phyloP scores from a whole-genome alignment of 306 rosid genomes.

The Ormosia semicastrata region DNA sequence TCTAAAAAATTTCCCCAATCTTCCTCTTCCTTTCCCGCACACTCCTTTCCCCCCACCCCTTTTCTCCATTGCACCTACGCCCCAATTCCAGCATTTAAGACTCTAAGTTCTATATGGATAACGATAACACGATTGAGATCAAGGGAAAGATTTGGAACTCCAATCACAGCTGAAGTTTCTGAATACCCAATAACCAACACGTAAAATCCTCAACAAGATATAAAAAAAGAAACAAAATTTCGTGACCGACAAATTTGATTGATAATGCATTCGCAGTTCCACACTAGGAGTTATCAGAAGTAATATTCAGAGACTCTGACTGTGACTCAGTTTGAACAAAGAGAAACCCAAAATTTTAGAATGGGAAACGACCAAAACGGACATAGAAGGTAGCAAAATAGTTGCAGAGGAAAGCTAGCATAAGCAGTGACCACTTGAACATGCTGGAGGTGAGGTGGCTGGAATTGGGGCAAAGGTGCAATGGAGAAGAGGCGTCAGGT shows the following conservation, averaged over 20 bases:
- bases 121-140: not conserved
- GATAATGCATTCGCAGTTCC: slow-evolving; percentile 3
- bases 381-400: slow-evolving; percentile 47
- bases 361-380: not conserved
- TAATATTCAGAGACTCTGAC: slow-evolving; percentile 24
- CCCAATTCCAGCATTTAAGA: not conserved
- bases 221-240: slow-evolving; percentile 21
- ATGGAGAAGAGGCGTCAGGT: too few relatives aligned
- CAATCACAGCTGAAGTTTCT: slow-evolving; percentile 8
- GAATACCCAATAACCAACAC: slow-evolving; percentile 14
- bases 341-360: slow-evolving; percentile 33
- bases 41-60: too few relatives aligned
- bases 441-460: too few relatives aligned
- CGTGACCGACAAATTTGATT: slow-evolving; percentile 10
- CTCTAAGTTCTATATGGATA: slow-evolving; percentile 20
- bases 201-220: not conserved
- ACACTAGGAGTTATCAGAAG: slow-evolving; percentile 26
- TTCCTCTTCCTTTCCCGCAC: too few relatives aligned
- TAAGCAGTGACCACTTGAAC: not conserved
- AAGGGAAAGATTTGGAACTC: not conserved
- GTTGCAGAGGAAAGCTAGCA: slow-evolving; percentile 28
- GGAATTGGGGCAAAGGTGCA: too few relatives aligned
- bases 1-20: too few relatives aligned
- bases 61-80: too few relatives aligned
- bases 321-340: slow-evolving; percentile 21